Conservation (phyloP, 73 alveolate species). For the Paramecium bursaria region DNA sequence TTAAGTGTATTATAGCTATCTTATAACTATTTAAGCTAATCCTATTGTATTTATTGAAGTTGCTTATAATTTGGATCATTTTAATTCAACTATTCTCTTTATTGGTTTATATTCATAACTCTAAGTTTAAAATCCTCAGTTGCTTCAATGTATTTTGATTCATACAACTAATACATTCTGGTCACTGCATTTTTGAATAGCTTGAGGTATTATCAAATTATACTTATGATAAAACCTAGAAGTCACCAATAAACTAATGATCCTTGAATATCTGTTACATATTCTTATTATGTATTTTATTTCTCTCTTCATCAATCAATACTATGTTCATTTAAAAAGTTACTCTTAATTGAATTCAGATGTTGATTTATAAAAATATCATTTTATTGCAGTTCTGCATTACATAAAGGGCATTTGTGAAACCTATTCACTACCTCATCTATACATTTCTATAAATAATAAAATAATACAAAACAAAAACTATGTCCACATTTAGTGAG, state of each 20-base stretch:
- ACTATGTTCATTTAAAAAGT: not conserved
- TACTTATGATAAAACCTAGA: constrained; percentile 19
- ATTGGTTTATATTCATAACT: not conserved
- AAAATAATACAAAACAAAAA: constrained; percentile 21
- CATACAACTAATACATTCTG: constrained; percentile 1
- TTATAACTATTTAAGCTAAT: too few species aligned
- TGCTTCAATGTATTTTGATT: constrained; percentile 39
- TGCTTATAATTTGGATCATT: too few species aligned
- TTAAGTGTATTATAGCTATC: too few species aligned
- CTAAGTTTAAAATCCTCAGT: constrained; percentile 28
- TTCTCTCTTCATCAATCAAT: constrained; percentile 7
- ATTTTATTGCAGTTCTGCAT: not conserved
- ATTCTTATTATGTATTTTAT: not conserved
- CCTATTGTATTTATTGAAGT: too few species aligned
- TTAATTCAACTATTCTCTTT: too few species aligned
- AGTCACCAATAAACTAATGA: constrained; percentile 6
- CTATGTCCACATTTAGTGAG: constrained; percentile 57
- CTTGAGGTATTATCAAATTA: not conserved
- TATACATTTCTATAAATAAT: constrained; percentile 17
- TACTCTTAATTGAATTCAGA: constrained; percentile 37
- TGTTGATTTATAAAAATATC: constrained; percentile 20
- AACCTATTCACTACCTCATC: constrained; percentile 46
- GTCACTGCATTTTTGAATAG: constrained; percentile 28
- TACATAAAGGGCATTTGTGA: constrained; percentile 57
- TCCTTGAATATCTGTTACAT: not conserved